phyloP scores from a whole-genome alignment of 345 rosid species.

The Brassica carinata region DNA sequence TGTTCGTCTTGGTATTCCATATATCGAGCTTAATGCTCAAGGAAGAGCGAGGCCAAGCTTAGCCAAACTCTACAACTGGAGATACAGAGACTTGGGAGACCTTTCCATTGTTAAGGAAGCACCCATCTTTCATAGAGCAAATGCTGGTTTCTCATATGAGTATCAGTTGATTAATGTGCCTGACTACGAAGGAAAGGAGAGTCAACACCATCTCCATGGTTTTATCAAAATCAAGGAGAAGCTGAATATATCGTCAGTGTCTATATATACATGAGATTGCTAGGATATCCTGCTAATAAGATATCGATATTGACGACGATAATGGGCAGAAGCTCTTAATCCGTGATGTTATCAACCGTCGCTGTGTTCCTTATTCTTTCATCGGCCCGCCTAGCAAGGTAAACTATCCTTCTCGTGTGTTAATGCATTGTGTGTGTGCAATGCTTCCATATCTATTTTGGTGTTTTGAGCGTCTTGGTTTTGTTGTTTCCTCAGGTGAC shows the following conservation, averaged over 20 bases:
- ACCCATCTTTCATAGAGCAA: conserved; percentile 71
- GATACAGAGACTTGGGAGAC: conserved; percentile 96
- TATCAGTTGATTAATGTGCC: conserved; percentile 92
- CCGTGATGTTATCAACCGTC: conserved; percentile 94
- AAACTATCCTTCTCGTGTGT: conserved; percentile 38
- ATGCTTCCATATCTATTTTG: neutral
- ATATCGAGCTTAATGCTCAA: conserved; percentile 98
- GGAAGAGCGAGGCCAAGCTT: conserved; percentile 99
- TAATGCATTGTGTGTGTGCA: neutral
- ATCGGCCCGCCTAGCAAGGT: conserved; percentile 99
- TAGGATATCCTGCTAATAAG: conserved; percentile 93
- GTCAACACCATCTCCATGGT: conserved; percentile 97
- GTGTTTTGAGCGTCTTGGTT: conserved; percentile 6
- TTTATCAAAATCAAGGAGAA: conserved; percentile 97
- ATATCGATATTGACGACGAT: conserved; percentile 95
- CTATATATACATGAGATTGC: conserved; percentile 92
- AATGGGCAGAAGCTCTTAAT: conserved; percentile 97
- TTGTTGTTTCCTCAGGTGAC: conserved; percentile 58
- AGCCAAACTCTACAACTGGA: conserved; percentile 94
- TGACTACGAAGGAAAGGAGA: conserved; percentile 89
- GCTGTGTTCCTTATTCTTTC: conserved; percentile 79
- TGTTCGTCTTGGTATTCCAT: conserved; percentile 95
- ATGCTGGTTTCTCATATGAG: conserved; percentile 91
- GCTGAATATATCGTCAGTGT: conserved; percentile 97
- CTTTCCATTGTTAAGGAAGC: conserved; percentile 78